These are phyloP conservation scores for Nepenthes alata DNA, from an alignment of 179 eudicot genomes.

Conservation along the genomic window DNA sequence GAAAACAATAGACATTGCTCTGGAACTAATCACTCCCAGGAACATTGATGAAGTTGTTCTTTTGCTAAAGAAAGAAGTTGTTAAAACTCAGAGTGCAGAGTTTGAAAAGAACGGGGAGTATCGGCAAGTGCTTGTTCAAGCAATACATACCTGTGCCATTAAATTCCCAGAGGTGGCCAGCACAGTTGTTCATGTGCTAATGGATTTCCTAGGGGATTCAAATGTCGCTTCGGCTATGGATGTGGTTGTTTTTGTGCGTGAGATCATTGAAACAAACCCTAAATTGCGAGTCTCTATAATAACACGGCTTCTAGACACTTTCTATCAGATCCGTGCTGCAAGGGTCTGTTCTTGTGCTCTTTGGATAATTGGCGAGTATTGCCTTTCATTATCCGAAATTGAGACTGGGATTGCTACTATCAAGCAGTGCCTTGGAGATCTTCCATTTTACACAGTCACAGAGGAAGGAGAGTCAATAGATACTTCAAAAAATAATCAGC, in stretches of 20 bases:
- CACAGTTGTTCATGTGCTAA: constrained; percentile 68
- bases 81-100: constrained; percentile 68
- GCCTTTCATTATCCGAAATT: constrained; percentile 64
- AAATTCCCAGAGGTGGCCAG: constrained; percentile 79
- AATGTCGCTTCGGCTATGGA: constrained; percentile 70
- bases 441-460: constrained; percentile 62
- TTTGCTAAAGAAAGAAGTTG: constrained; percentile 61
- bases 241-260: constrained; percentile 69
- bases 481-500: constrained; percentile 36
- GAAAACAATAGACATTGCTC: constrained; percentile 61
- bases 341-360: constrained; percentile 75
- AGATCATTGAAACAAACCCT: constrained; percentile 68
- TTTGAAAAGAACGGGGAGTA: constrained; percentile 76
- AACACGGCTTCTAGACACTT: constrained; percentile 60
- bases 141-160: constrained; percentile 74
- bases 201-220: constrained; percentile 82
- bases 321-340: constrained; percentile 72
- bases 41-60: constrained; percentile 74
- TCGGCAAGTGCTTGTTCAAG: constrained; percentile 74
- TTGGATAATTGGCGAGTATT: constrained; percentile 73
- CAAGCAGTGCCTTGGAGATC: constrained; percentile 73
- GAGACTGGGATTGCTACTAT: constrained; percentile 60
- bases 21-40: constrained; percentile 59
- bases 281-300: constrained; percentile 58
- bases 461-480: constrained; percentile 60